Base-by-base conservation (phyloP, 1,284 basidiomycete genomes). In the Irpex sp. region DNA sequence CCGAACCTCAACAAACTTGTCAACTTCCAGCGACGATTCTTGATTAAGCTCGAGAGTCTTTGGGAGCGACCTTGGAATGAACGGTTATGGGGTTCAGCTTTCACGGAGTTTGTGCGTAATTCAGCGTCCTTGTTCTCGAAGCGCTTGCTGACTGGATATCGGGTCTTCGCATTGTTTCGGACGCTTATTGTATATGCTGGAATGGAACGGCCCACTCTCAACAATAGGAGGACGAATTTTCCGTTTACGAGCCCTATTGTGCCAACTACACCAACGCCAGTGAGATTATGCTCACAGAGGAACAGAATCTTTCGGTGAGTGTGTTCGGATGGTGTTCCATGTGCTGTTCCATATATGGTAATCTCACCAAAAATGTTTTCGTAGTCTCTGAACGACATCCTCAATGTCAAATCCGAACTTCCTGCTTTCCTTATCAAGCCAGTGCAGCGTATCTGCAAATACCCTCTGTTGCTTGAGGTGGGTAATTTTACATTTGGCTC, bases 191-290 rank as follows among this genome's bases (percentile, higher is more conserved):
- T 66, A 72, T 70, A 71, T 67, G 67, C 58, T 66, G 65, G 59
- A 61, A 57, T 57, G 31, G 49, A 51, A 51, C 19, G 49, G 49
- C 19, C 17, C 2, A 2, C 65, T 55, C 54, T 68, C 60, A 58
- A 61, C 77, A 82, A 82, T 81, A 96, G 92, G 97, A 99, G 83
- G 86, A 93, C 64, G 93, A 95, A 69, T 97, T 98, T 74, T 85
- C 88, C 57, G 93, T 94, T 47, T 99, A 99, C 77, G 96, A 97
- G 73, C 96, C 96, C 4, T 99, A 98, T 76, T 99, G 97, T 76
- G 95, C 95, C 55, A 98, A 99, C 78, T 96, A 96, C 77, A 92
- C 91, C 48, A 87, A 91, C 73, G 91, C 94, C 58, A 87, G 92
- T 74, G 89, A 94, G 61, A 84, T 96, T 54, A 89, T 97, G 81